Evolutionary conservation across 495 filamentous ascomycete genomes (phyloP).

Genomic region (Hyphodiscus hymeniophilus): DNA sequence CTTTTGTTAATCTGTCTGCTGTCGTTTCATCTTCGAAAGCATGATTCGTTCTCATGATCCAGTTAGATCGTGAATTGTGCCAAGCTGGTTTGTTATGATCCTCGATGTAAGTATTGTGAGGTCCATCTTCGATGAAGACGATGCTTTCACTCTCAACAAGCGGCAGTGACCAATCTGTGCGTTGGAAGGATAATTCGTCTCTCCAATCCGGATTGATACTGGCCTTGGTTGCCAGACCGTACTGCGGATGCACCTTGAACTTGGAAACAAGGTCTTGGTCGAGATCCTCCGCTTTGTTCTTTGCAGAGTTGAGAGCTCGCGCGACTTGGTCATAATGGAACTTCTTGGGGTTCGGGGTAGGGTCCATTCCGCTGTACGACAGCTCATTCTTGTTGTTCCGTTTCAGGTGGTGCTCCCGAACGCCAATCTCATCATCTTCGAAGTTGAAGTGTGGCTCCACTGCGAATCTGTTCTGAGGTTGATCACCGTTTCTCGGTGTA

Average conservation of each 20-base stretch:
- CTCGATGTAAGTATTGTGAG: too few relatives aligned
- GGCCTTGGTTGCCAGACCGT: conserved; percentile 10
- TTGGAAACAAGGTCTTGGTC: conserved; percentile 11
- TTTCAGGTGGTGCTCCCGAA: conserved; percentile 6
- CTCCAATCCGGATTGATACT: conserved; percentile 10
- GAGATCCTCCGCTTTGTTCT: conserved; percentile 15
- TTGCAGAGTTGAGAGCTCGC: conserved; percentile 11
- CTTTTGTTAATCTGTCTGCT: too few relatives aligned
- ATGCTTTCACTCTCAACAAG: too few relatives aligned
- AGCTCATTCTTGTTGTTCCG: conserved; percentile 8
- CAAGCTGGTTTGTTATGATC: too few relatives aligned
- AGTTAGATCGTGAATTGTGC: too few relatives aligned
- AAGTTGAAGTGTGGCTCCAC: conserved; percentile 7
- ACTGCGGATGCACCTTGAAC: conserved; percentile 16
- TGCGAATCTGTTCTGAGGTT: conserved; percentile 13
- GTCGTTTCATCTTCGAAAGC: too few relatives aligned
- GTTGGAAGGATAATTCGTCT: too few relatives aligned
- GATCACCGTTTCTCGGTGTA: conserved; percentile 1
- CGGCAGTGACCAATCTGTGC: too few relatives aligned
- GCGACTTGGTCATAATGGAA: conserved; percentile 14
- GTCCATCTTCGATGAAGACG: too few relatives aligned
- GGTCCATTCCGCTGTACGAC: conserved; percentile 8
- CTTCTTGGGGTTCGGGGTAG: conserved; percentile 12
- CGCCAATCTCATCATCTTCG: conserved; percentile 19
- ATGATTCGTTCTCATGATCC: too few relatives aligned